Evolutionary conservation across 176 grass and related monocot genomes (phyloP), one percentile per base, ranked within the genome.

Genomic region (Hyparrhenia diplandra): DNA sequence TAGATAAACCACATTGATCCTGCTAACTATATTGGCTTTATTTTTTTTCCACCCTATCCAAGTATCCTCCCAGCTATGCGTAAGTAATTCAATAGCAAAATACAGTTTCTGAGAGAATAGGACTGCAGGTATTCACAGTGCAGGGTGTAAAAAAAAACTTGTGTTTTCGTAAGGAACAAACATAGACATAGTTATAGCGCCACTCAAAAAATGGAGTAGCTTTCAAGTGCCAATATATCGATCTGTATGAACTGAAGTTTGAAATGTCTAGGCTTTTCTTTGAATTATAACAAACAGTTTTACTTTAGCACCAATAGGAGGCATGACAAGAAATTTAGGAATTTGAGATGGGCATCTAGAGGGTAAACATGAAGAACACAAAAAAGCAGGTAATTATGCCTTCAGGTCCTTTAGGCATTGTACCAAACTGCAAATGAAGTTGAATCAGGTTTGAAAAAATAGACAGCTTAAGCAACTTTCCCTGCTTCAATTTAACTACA

Each of bases 281-380:
- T 71, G 8, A 39, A 75, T 31, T 68, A 37, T 1, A 25, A 30
- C 49, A 16, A 0, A 52, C 12, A 34, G 32, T 2, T 69, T 51
- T 76, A 76, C 51, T 70, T 54, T 1, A 83, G 32, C 55, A 43
- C 52, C 64, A 69, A 68, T 16, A 60, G 13, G 52, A 43, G 65
- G 46, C 24, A 71, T 29, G 63, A 52, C 10, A 76, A 16, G 10
- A 75, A 29, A 43, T 13, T 27, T 6, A 43, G 27, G 58, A 87
- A 71, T 64, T 41, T 42, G 43, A 32, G 25, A 25, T 42, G 35
- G 6, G 3, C 25, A 57, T 87, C 28, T 8, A 73, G 57, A 8
- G 5, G 10, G 9, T 6, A 64, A 83, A 77, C 72, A 87, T 3
- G 13, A 66, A 52, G 55, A 66, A 24, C 65, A 72, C 10, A 83